Evolutionary conservation across 257 asterid species (phyloP).

Genomic region (Anisodus acutangulus): DNA sequence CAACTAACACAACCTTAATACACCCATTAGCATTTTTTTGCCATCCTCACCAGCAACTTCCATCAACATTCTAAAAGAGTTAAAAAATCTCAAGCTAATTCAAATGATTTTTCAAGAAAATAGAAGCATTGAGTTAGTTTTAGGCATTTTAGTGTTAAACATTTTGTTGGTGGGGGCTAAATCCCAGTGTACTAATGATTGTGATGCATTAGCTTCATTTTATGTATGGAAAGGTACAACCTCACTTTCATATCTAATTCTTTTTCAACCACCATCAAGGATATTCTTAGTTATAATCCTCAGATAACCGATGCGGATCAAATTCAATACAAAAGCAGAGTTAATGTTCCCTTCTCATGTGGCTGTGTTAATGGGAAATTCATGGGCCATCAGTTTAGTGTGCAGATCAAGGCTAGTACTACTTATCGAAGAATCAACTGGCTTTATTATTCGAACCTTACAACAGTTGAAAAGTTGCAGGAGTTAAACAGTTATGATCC

Average conservation of each 20-base stretch:
- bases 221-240: slow-evolving; percentile 51
- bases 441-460: slow-evolving; percentile 55
- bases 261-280: slow-evolving; percentile 50
- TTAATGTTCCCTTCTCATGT: slow-evolving; percentile 64
- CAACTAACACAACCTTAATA: slow-evolving; percentile 35
- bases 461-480: slow-evolving; percentile 56
- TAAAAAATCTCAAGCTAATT: neutral
- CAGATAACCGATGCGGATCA: slow-evolving; percentile 48
- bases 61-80: slow-evolving; percentile 9
- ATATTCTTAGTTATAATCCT: slow-evolving; percentile 56
- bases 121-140: slow-evolving; percentile 22
- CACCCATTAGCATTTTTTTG: slow-evolving; percentile 7
- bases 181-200: slow-evolving; percentile 47
- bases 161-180: slow-evolving; percentile 42
- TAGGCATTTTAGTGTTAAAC: slow-evolving; percentile 28
- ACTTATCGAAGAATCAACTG: slow-evolving; percentile 43
- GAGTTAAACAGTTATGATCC: slow-evolving; percentile 53
- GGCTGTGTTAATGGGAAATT: slow-evolving; percentile 49
- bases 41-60: slow-evolving; percentile 11
- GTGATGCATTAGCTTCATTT: slow-evolving; percentile 71
- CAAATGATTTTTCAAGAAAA: slow-evolving; percentile 35
- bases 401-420: slow-evolving; percentile 43
- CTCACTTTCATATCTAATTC: slow-evolving; percentile 54
- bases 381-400: slow-evolving; percentile 57
- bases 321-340: slow-evolving; percentile 42